These are phyloP conservation scores for Paraphaeosphaeria sporulosa DNA, from an alignment of 2,329 filamentous ascomycete genomes.

Conservation along the genomic window DNA sequence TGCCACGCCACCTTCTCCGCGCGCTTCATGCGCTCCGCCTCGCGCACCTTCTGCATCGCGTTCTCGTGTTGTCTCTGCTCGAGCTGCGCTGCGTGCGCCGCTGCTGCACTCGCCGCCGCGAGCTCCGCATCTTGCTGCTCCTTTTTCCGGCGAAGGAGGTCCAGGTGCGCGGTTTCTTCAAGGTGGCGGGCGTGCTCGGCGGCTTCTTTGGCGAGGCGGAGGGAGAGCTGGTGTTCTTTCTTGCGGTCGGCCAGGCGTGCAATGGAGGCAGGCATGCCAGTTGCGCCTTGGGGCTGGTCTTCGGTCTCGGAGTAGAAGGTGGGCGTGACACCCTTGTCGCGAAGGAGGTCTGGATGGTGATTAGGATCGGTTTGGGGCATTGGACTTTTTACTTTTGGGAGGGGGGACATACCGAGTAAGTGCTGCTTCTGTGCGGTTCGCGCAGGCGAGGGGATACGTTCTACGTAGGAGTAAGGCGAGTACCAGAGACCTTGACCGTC, in stretches of 20 bases:
- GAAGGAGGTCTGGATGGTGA: conserved; percentile 28
- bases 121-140: conserved; percentile 38
- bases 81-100: conserved; percentile 30
- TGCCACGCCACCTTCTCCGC: conserved; percentile 42
- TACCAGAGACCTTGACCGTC: conserved; percentile 63
- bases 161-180: conserved; percentile 39
- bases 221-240: conserved; percentile 39
- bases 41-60: conserved; percentile 40
- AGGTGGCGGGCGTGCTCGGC: conserved; percentile 38
- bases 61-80: conserved; percentile 40
- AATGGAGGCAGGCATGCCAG: conserved; percentile 42
- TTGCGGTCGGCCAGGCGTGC: conserved; percentile 39
- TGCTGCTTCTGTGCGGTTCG: conserved; percentile 27
- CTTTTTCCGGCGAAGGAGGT: conserved; percentile 34
- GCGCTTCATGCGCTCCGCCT: conserved; percentile 42
- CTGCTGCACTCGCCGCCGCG: conserved; percentile 27
- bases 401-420: conserved; percentile 24
- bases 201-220: conserved; percentile 36
- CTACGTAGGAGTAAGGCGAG: conserved; percentile 70
- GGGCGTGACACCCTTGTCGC: conserved; percentile 43
- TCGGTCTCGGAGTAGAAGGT: conserved; percentile 46
- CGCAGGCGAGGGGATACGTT: conserved; percentile 32
- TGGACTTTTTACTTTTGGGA: no score
- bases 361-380: no score
- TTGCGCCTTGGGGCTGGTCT: conserved; percentile 47